A percentile compares a stretch with the other conserved stretches of the same genome.
Evolutionary conservation across 768 basidiomycete genomes (phyloP).

Genomic region (Candolleomyces eurysporus): DNA sequence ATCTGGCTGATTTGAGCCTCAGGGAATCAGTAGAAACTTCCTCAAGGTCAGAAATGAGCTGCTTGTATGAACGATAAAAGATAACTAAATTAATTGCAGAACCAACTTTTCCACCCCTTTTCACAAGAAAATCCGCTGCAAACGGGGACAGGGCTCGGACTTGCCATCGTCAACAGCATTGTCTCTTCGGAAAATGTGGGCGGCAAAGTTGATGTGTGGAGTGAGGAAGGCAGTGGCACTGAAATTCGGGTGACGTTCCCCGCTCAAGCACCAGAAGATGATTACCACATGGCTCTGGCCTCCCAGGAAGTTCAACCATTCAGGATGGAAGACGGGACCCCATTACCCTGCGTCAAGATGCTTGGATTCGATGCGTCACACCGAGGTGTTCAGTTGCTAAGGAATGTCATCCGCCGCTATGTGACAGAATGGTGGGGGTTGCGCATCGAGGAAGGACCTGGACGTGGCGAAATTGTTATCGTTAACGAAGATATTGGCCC

Average conservation of each 20-base stretch:
- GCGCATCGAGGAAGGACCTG: slow-evolving; percentile 35
- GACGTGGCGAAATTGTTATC: slow-evolving; percentile 70
- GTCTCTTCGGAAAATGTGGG: slow-evolving; percentile 80
- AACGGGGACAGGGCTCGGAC: slow-evolving; percentile 88
- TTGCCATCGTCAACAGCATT: slow-evolving; percentile 94
- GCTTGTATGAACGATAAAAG: background rate
- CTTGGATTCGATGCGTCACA: slow-evolving; percentile 67
- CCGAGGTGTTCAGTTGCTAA: slow-evolving; percentile 67
- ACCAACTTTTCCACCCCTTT: slow-evolving; percentile 95
- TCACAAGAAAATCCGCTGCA: slow-evolving; percentile 95
- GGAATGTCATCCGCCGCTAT: slow-evolving; percentile 60
- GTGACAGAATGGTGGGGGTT: slow-evolving; percentile 79
- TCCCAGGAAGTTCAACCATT: slow-evolving; percentile 46
- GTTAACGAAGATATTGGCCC: slow-evolving; percentile 73
- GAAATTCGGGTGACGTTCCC: slow-evolving; percentile 86
- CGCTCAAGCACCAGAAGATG: slow-evolving; percentile 57
- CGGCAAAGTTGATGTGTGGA: slow-evolving; percentile 93
- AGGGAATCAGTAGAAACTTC: slow-evolving; percentile 93
- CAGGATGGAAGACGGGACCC: slow-evolving; percentile 34
- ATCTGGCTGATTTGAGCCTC: background rate
- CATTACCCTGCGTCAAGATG: slow-evolving; percentile 58
- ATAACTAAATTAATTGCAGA: slow-evolving; percentile 39
- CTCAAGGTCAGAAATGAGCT: slow-evolving; percentile 55
- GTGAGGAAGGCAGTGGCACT: slow-evolving; percentile 85
- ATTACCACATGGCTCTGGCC: slow-evolving; percentile 14